Conservation (phyloP, 2,329 filamentous ascomycete genomes). For the Scytalidium sp. region DNA sequence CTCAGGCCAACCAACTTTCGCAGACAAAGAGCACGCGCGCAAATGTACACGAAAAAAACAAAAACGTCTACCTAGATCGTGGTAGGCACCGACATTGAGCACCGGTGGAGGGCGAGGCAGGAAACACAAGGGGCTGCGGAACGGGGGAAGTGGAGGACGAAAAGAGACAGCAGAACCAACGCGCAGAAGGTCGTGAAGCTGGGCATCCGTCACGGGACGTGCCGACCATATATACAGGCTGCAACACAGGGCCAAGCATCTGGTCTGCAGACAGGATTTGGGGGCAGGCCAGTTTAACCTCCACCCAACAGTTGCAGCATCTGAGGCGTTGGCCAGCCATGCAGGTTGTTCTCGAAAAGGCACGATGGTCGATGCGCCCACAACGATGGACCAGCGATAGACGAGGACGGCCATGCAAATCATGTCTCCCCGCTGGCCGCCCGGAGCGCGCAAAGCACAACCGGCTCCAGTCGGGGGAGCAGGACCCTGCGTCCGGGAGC, state of each 20-base stretch:
- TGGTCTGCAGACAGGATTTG: not conserved
- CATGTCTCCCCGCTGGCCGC: not conserved
- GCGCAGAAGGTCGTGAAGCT: not conserved
- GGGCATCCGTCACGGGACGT: not conserved
- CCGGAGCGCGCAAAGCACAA: not conserved
- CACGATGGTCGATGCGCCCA: not conserved
- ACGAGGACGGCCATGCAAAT: not conserved
- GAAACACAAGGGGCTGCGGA: too few relatives aligned
- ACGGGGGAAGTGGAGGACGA: not conserved
- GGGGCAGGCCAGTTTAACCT: not conserved
- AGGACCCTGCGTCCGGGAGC: not conserved
- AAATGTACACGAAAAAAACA: too few relatives aligned
- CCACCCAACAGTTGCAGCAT: not conserved
- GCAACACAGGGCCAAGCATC: not conserved
- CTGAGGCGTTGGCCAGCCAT: not conserved
- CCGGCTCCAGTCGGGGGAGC: not conserved
- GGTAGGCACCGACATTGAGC: too few relatives aligned
- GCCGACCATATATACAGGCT: not conserved
- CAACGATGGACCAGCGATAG: not conserved
- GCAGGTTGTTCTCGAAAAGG: not conserved
- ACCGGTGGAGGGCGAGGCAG: too few relatives aligned
- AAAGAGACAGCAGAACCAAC: not conserved
- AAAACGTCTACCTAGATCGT: too few relatives aligned
- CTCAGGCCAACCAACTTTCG: too few relatives aligned
- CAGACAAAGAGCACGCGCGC: too few relatives aligned